Conservation (phyloP, 441 rosid genomes). For the Sinapis alba region DNA sequence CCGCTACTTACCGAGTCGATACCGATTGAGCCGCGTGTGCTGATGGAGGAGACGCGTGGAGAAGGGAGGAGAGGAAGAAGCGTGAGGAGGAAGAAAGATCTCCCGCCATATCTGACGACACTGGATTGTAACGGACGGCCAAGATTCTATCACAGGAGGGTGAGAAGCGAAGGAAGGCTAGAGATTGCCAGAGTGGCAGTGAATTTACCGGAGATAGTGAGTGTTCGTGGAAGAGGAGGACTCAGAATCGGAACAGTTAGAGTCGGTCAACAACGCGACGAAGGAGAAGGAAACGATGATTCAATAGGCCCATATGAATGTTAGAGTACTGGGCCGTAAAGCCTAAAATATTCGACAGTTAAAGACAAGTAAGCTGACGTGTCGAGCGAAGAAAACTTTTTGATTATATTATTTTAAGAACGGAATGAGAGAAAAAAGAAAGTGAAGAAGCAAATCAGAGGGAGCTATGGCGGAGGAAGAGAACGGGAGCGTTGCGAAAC, state of each 20-base stretch:
- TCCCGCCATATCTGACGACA: constrained; percentile 46
- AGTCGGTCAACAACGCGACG: not conserved
- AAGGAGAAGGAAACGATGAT: not conserved
- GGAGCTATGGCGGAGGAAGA: constrained; percentile 19
- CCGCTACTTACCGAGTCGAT: constrained; percentile 8
- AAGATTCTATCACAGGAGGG: constrained; percentile 36
- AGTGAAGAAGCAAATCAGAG: not conserved
- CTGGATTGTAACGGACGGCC: constrained; percentile 47
- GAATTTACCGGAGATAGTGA: constrained; percentile 25
- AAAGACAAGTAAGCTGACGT: not conserved
- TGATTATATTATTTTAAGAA: too few species aligned
- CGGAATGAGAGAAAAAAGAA: too few species aligned
- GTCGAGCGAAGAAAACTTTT: not conserved
- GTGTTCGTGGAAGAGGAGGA: constrained; percentile 32
- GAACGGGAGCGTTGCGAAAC: constrained; percentile 9
- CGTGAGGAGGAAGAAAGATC: constrained; percentile 20
- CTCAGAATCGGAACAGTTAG: constrained; percentile 31
- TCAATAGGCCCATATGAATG: constrained; percentile 15
- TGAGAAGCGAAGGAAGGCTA: constrained; percentile 46
- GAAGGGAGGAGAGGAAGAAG: constrained; percentile 20
- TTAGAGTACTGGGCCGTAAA: not conserved
- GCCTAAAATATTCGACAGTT: not conserved
- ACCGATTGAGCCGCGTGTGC: not conserved
- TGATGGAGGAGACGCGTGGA: not conserved
- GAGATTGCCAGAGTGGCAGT: constrained; percentile 36